Percentiles rank a stretch among this genome's conserved stretches.
Conservation (phyloP, 2,329 filamentous ascomycete genomes). For the Neoarthrinium moseri region DNA sequence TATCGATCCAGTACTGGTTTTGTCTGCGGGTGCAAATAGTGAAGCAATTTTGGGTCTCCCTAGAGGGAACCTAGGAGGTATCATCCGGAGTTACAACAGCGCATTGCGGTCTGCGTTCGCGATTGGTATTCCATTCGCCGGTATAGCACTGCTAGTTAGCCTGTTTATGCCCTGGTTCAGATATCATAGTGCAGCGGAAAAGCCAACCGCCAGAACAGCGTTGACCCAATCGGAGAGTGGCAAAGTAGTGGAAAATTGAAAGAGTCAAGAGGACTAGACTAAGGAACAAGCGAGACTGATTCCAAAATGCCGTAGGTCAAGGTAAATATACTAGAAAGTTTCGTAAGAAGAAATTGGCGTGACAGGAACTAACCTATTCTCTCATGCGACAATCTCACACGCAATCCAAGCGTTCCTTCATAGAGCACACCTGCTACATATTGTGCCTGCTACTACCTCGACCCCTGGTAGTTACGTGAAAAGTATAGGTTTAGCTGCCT, state of each 20-base stretch:
- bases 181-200: conserved; percentile 9
- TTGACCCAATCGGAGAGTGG: neutral
- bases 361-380: no score
- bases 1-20: conserved; percentile 8
- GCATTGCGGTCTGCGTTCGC: conserved; percentile 11
- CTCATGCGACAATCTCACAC: no score
- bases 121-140: conserved; percentile 14
- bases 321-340: no score
- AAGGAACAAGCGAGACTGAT: no score
- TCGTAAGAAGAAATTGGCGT: no score
- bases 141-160: conserved; percentile 12
- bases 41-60: conserved; percentile 12
- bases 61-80: neutral
- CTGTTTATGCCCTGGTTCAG: conserved; percentile 14
- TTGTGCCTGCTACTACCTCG: no score
- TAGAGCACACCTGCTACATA: no score
- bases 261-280: no score
- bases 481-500: no score
- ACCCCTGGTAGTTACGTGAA: no score
- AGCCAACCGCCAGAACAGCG: conserved; percentile 6
- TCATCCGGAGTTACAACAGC: conserved; percentile 10
- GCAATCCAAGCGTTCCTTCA: no score
- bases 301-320: no score
- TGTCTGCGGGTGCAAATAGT: conserved; percentile 13
- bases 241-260: neutral